A percentile compares a stretch with the other conserved stretches of the same genome.
These are phyloP conservation scores for Streptanthus diversifolius DNA, from an alignment of 345 rosid genomes.

Conservation along the genomic window DNA sequence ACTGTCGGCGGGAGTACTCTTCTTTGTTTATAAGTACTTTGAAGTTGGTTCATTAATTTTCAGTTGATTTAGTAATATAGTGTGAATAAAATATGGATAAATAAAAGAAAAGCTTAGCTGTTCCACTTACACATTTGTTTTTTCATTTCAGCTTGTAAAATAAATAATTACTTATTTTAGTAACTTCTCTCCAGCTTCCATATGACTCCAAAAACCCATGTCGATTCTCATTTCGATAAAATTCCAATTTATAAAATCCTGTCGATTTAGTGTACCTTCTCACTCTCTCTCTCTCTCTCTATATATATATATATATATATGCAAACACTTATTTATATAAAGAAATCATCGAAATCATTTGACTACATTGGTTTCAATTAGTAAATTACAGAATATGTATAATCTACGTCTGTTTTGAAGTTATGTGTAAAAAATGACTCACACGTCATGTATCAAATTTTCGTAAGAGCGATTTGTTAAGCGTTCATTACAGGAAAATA, in stretches of 20 bases:
- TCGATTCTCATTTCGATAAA: conserved; percentile 28
- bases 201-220: conserved; percentile 31
- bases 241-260: background rate
- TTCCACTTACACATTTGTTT: conserved; percentile 30
- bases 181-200: conserved; percentile 35
- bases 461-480: background rate
- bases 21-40: background rate
- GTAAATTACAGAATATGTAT: background rate
- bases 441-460: background rate
- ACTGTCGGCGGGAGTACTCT: conserved; percentile 40
- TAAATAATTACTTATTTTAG: conserved; percentile 28
- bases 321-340: background rate
- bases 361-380: background rate
- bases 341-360: background rate
- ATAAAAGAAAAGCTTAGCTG: conserved; percentile 30
- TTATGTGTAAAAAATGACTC: background rate
- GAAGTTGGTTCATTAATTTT: background rate
- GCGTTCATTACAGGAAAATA: background rate
- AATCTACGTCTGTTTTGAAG: background rate
- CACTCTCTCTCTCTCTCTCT: background rate
- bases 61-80: background rate
- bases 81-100: conserved; percentile 21
- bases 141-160: background rate
- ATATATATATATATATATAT: no score
- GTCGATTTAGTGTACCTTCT: background rate